Base-by-base conservation (phyloP, 108 stramenopile species). In the Conticribra weissflogii region DNA sequence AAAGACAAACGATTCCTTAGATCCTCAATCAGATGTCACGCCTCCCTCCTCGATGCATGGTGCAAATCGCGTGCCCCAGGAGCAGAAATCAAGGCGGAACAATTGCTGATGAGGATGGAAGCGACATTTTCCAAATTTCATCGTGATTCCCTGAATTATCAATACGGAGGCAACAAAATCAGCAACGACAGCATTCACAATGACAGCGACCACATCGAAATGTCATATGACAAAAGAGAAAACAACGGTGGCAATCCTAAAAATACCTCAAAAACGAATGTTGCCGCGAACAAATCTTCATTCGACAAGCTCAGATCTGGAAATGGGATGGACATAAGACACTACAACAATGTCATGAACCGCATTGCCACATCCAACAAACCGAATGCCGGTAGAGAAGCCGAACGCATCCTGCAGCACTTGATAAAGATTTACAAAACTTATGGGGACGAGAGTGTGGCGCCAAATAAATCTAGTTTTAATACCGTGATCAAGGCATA, bases 401-500 rank as follows among this genome's bases (percentile, higher is more conserved):
- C 73, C 32, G 73, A 74, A 23, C 73, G 73, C 0, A 47, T 74
- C 0, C 57, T 74, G 33, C 44, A 74, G 51, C 52, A 66, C 17
- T 53, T 74, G 14, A 74, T 74, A 21, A 58, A 29, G 0, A 21
- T 52, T 15, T 74, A 69, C n/a, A 47, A 69, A 18, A 31, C 5
- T 9, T 41, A 51, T 23, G 68, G 68, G 18, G 16, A 66, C 15
- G 17, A 19, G 23, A 56, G 23, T 32, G 19, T 75, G 17, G 41
- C 36, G 27, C 76, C 76, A 21, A 45, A 78, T 47, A 64, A 62
- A 16, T 65, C 24, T 19, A 58, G 54, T 32, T 78, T 66, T 48
- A 78, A 78, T 66, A 66, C 71, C 15, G 71, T 78, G 12, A 78
- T 78, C 64, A 78, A 78, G 36, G 70, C 76, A 15, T 72, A 72